Evolutionary conservation across 2,329 filamentous ascomycete genomes (phyloP).

Genomic region (Gnomoniopsis sp.): DNA sequence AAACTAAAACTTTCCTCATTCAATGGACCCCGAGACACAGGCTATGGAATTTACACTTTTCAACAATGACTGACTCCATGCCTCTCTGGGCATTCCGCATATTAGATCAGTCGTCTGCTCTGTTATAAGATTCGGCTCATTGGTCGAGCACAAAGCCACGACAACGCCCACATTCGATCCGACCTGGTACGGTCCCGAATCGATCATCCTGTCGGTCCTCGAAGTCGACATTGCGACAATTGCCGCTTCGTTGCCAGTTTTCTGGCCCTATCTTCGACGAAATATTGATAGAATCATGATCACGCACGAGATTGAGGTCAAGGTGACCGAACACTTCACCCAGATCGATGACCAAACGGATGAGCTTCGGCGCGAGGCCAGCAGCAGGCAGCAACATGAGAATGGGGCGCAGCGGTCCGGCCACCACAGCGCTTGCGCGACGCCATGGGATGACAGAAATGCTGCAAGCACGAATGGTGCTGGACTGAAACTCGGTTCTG

Average conservation of each 20-base stretch:
- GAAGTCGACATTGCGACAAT: slow-evolving; percentile 27
- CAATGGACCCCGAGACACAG: no score
- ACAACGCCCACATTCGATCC: slow-evolving; percentile 24
- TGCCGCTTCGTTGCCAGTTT: slow-evolving; percentile 26
- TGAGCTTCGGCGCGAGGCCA: not conserved
- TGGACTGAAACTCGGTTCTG: not conserved
- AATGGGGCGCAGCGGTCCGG: not conserved
- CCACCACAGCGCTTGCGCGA: not conserved
- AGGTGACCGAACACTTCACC: slow-evolving; percentile 14
- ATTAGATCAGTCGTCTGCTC: slow-evolving; percentile 22
- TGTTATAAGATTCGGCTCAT: slow-evolving; percentile 21
- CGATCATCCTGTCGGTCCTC: slow-evolving; percentile 24
- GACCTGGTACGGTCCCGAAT: slow-evolving; percentile 25
- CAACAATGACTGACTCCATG: not conserved
- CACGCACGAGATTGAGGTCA: slow-evolving; percentile 25
- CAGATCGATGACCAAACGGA: slow-evolving; percentile 7
- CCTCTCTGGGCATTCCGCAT: not conserved
- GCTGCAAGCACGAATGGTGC: not conserved
- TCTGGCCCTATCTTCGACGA: slow-evolving; percentile 26
- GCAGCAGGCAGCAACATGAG: not conserved
- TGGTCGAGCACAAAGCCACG: slow-evolving; percentile 20
- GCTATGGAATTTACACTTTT: not conserved
- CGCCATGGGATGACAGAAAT: not conserved
- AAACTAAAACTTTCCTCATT: no score
- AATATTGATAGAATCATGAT: slow-evolving; percentile 26